phyloP scores from a whole-genome alignment of 1,139 yeast genomes.

The Suhomyces chickasaworum region DNA sequence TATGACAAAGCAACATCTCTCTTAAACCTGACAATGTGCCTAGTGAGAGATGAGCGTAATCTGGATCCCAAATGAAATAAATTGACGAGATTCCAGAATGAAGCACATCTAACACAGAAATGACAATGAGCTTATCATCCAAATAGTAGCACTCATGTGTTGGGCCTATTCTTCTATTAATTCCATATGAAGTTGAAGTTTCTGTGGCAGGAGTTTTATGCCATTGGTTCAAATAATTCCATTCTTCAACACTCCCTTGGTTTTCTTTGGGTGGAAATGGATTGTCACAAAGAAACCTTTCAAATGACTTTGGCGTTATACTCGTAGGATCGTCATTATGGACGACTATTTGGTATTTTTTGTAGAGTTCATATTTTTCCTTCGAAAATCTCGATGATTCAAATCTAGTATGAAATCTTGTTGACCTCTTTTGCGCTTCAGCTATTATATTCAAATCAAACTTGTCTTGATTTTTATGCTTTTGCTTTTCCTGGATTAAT shows the following conservation, averaged over 20 bases:
- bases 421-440: constrained; percentile 29
- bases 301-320: constrained; percentile 50
- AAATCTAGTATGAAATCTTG: constrained; percentile 49
- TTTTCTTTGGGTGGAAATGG: constrained; percentile 49
- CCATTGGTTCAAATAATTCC: constrained; percentile 38
- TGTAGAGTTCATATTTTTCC: constrained; percentile 68
- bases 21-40: constrained; percentile 79
- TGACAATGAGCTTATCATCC: constrained; percentile 65
- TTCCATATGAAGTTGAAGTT: background rate
- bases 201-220: constrained; percentile 3
- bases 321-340: constrained; percentile 64
- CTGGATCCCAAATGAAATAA: constrained; percentile 89
- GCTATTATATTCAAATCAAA: constrained; percentile 32
- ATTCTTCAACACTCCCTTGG: constrained; percentile 29
- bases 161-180: constrained; percentile 41
- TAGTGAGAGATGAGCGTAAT: constrained; percentile 63
- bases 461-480: constrained; percentile 19
- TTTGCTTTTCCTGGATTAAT: constrained; percentile 4
- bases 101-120: constrained; percentile 76
- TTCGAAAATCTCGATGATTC: constrained; percentile 55
- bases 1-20: constrained; percentile 59
- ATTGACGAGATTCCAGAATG: constrained; percentile 82
- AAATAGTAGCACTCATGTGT: constrained; percentile 78
- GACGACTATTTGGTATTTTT: constrained; percentile 65
- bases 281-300: constrained; percentile 67